These are phyloP conservation scores for Lotmaria passim DNA, from an alignment of 208 protist species.

Conservation along the genomic window DNA sequence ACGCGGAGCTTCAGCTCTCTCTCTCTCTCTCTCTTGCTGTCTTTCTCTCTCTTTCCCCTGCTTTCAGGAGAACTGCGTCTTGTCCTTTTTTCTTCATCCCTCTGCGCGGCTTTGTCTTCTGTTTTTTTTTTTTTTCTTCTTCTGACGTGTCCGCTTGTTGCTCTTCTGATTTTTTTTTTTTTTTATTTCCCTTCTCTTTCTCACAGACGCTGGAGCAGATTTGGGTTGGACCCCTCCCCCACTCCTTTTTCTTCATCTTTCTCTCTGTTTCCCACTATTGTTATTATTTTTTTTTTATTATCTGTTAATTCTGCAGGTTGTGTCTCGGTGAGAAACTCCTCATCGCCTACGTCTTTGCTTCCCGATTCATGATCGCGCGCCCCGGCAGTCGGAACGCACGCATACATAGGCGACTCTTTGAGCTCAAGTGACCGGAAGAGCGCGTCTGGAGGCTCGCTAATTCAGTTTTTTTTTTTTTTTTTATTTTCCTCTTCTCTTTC, in stretches of 20 bases:
- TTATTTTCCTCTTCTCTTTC: background rate
- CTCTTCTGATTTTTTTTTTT: background rate
- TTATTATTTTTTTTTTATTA: slow-evolving; percentile 26
- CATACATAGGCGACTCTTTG: too few relatives aligned
- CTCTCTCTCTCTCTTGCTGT: too few relatives aligned
- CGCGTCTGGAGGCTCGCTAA: too few relatives aligned
- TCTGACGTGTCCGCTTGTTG: background rate
- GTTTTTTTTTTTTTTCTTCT: background rate
- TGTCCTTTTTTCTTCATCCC: too few relatives aligned
- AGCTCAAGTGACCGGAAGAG: too few relatives aligned
- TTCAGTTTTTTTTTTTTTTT: slow-evolving; percentile 26
- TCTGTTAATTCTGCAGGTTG: too few relatives aligned
- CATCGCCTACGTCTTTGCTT: slow-evolving; percentile 14
- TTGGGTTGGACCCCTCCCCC: background rate
- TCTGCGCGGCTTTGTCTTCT: background rate
- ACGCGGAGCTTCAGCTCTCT: too few relatives aligned
- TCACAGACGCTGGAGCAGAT: background rate
- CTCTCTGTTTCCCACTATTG: slow-evolving; percentile 5
- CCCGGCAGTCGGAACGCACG: too few relatives aligned
- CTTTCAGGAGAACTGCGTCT: too few relatives aligned
- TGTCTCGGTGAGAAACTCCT: too few relatives aligned
- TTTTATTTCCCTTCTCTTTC: slow-evolving; percentile 2
- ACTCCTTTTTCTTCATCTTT: slow-evolving; percentile 8
- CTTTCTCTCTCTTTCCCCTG: too few relatives aligned
- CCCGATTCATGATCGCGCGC: too few relatives aligned